Base-by-base conservation (phyloP, 208 protist species). In the Trypanosoma brucei region DNA sequence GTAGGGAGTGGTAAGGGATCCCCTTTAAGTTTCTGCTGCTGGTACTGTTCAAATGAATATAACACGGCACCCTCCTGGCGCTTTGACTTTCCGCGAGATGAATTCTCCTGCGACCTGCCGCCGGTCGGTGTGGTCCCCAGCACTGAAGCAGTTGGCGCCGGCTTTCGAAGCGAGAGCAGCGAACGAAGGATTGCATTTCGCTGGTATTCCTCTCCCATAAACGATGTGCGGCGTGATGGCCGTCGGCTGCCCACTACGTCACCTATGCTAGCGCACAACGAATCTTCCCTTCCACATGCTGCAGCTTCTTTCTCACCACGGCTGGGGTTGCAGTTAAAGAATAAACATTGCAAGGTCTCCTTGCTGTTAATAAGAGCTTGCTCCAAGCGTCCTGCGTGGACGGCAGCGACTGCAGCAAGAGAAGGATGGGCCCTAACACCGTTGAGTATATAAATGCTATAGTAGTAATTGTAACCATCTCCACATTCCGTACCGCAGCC, bases 401-500 rank as follows among this genome's bases (percentile, higher is more conserved):
- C 9, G 3, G 79, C 67, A 7, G 81, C 62, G 34, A 73, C 55
- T n/a, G 78, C 68, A 31, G 74, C 62, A n/a, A 84, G 72, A 13
- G 92, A 55, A 6, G 78, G 76, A 50, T 84, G 68, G 1, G 85
- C 77, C 36, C 65, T 70, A 42, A 62, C 68, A n/a, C 88, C 88
- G 2, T 68, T 86, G 37, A 91, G 65, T 1, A 92, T 62, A 68
- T 94, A 83, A 37, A 94, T 55, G 58, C 83, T 90, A 64, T 80
- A 91, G 14, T 74, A 69, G 40, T 81, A 91, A 11, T 75, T 67
- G 37, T 53, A 48, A 39, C 48, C 66, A 53, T 44, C 52, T 4
- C 39, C 6, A 22, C 62, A 22, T 22, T 40, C 22, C 51, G 7
- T 55, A 11, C 45, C 3, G 40, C 3, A 42, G 49, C 30, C 7